Conservation (phyloP, 208 protist species). For the Wallacemonas sp. region DNA sequence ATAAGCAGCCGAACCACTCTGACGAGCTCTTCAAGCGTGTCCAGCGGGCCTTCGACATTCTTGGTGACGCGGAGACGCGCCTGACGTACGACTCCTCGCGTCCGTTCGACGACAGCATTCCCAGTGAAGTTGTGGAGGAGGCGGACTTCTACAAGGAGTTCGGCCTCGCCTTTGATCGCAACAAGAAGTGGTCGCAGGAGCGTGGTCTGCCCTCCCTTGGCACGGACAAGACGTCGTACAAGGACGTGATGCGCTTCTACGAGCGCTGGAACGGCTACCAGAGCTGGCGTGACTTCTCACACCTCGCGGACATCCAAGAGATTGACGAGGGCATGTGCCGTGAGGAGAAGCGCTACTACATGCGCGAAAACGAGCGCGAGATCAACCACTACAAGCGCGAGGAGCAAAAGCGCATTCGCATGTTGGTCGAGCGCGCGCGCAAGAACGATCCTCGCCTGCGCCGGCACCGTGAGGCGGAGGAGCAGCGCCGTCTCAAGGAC, state of each 20-base stretch:
- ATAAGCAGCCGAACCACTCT: slow-evolving; percentile 89
- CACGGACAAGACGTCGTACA: slow-evolving; percentile 49
- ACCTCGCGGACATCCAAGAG: slow-evolving; percentile 92
- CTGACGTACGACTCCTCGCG: slow-evolving; percentile 94
- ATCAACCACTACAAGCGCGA: slow-evolving; percentile 79
- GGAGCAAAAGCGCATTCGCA: slow-evolving; percentile 89
- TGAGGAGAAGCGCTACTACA: slow-evolving; percentile 97
- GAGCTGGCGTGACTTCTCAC: slow-evolving; percentile 96
- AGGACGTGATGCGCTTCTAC: slow-evolving; percentile 93
- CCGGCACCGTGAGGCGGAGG: slow-evolving; percentile 76
- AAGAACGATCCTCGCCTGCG: slow-evolving; percentile 93
- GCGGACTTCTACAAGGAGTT: slow-evolving; percentile 92
- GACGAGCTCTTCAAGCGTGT: slow-evolving; percentile 94
- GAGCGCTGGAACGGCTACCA: slow-evolving; percentile 94
- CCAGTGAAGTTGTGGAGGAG: slow-evolving; percentile 48
- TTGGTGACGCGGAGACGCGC: slow-evolving; percentile 87
- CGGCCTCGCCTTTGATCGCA: slow-evolving; percentile 91
- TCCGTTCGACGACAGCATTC: slow-evolving; percentile 95
- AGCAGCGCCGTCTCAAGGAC: slow-evolving; percentile 64
- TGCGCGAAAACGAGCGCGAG: slow-evolving; percentile 94
- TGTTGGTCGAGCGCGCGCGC: slow-evolving; percentile 88
- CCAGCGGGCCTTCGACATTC: slow-evolving; percentile 94
- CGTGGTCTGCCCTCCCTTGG: slow-evolving; percentile 78
- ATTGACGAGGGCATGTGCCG: slow-evolving; percentile 91
- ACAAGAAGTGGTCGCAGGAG: slow-evolving; percentile 87